Evolutionary conservation across 2,329 filamentous ascomycete species (phyloP).

Genomic region (Sporothrix sp.): DNA sequence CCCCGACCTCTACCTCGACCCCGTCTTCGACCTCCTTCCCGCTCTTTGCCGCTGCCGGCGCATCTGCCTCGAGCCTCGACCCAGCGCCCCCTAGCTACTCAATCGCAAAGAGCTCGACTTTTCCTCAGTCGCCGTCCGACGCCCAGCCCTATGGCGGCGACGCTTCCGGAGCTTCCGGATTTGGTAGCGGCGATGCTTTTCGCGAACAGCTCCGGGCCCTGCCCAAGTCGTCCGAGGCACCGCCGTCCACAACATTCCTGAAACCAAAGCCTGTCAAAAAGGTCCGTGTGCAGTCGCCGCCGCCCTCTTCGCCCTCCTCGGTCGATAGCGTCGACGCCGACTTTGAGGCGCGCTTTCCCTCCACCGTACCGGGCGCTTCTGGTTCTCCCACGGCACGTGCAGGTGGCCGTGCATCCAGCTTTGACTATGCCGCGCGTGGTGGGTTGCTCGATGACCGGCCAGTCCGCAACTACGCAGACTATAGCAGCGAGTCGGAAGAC

Average conservation of each 20-base stretch:
- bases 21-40: neutral
- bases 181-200: slow-evolving; percentile 21
- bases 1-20: neutral
- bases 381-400: too few relatives aligned
- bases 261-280: slow-evolving; percentile 52
- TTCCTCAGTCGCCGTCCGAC: neutral
- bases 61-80: slow-evolving; percentile 10
- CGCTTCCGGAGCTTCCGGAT: slow-evolving; percentile 4
- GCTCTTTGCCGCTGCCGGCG: neutral
- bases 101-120: slow-evolving; percentile 1
- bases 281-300: slow-evolving; percentile 57
- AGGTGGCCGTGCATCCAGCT: neutral
- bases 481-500: slow-evolving; percentile 22
- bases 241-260: slow-evolving; percentile 27
- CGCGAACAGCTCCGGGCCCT: slow-evolving; percentile 24
- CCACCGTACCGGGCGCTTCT: slow-evolving; percentile 19
- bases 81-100: slow-evolving; percentile 17
- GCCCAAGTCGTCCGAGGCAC: slow-evolving; percentile 24
- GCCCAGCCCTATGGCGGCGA: neutral
- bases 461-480: slow-evolving; percentile 21
- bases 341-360: slow-evolving; percentile 23
- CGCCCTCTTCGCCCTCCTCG: slow-evolving; percentile 48
- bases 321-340: slow-evolving; percentile 39
- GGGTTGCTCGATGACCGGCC: slow-evolving; percentile 8
- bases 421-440: neutral